phyloP scores from a whole-genome alignment of 78 protist species.

The Protostelium mycophagum region DNA sequence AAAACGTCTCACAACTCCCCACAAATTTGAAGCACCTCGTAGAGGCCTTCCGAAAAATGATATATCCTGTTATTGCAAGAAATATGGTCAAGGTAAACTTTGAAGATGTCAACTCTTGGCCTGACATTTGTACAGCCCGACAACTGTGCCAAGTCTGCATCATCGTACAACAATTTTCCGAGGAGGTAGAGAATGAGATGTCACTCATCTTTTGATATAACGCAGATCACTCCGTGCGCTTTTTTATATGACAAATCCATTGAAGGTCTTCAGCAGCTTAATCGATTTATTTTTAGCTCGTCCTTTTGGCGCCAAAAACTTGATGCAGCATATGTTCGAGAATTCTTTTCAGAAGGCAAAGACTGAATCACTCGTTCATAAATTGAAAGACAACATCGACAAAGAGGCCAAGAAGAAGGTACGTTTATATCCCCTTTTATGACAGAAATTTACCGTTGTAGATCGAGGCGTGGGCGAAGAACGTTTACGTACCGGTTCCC shows the following conservation, averaged over 20 bases:
- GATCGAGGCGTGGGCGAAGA: neutral
- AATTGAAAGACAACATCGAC: neutral
- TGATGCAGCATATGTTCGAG: neutral
- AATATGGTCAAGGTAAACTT: neutral
- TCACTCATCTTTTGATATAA: too few relatives aligned
- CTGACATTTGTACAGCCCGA: neutral
- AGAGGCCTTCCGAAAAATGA: neutral
- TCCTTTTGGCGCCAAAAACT: neutral
- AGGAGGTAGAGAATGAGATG: neutral
- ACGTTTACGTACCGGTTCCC: neutral
- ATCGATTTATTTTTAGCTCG: neutral
- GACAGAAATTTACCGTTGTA: neutral
- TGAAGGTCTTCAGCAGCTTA: neutral
- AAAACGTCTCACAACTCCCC: neutral
- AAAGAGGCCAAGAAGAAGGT: neutral
- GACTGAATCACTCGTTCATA: neutral
- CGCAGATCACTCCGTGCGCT: neutral
- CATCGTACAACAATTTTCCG: neutral
- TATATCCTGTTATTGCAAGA: neutral
- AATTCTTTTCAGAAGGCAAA: neutral
- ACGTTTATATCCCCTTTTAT: neutral
- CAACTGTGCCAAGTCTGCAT: neutral
- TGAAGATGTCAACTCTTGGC: neutral
- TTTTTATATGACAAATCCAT: neutral
- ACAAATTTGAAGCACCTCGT: neutral